A percentile compares a stretch with the other conserved stretches of the same genome.
phyloP scores from a whole-genome alignment of 805 yeast genomes.

The Starmerella floris region DNA sequence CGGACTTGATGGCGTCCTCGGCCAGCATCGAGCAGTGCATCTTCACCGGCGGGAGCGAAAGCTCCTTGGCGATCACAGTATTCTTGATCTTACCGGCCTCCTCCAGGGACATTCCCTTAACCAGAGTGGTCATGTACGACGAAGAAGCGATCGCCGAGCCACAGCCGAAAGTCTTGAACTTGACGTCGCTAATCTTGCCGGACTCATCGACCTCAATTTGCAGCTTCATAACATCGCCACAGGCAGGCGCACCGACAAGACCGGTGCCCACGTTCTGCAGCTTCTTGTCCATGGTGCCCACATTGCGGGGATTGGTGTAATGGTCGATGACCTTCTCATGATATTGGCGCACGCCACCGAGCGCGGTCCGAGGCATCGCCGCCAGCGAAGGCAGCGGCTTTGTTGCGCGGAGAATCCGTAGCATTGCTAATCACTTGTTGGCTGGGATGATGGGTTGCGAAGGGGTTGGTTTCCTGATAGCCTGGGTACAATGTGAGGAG shows the following conservation, averaged over 20 bases:
- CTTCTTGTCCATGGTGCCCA: conserved; percentile 77
- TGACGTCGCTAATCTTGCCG: conserved; percentile 87
- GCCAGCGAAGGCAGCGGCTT: background rate
- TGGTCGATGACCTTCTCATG: conserved; percentile 93
- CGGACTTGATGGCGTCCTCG: conserved; percentile 95
- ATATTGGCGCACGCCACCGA: conserved; percentile 29
- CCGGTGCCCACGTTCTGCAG: conserved; percentile 83
- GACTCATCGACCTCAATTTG: conserved; percentile 88
- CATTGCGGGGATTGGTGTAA: conserved; percentile 92
- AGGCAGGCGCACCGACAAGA: conserved; percentile 96
- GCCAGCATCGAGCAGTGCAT: conserved; percentile 98
- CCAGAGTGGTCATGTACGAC: conserved; percentile 87
- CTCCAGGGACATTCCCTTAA: conserved; percentile 85
- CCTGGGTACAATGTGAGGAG: too few species aligned
- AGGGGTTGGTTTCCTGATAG: background rate
- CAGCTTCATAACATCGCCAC: conserved; percentile 97
- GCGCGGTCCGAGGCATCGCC: background rate
- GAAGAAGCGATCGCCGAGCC: conserved; percentile 96
- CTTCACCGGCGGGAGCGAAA: conserved; percentile 91
- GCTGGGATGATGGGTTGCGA: background rate
- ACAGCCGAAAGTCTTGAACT: conserved; percentile 98
- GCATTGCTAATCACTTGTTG: background rate
- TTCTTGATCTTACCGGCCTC: conserved; percentile 89
- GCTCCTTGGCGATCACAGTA: conserved; percentile 86
- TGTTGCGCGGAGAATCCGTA: background rate